Evolutionary conservation across 805 yeast genomes (phyloP).

Genomic region (Teunomyces stri): DNA sequence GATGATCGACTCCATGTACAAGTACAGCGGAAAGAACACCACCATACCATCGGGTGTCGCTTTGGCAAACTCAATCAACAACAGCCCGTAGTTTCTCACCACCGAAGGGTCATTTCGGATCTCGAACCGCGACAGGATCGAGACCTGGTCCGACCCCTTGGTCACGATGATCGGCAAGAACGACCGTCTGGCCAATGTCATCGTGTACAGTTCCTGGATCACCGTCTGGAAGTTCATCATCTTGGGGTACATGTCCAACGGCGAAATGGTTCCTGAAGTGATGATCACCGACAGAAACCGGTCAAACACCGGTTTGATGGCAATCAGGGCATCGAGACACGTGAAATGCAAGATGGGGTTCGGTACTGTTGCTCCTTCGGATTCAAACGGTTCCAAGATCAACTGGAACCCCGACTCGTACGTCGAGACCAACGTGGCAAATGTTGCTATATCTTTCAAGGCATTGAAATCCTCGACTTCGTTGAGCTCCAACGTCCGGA

Average conservation of each 20-base stretch:
- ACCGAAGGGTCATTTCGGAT: conserved; percentile 97
- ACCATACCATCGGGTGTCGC: conserved; percentile 98
- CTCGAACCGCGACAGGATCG: conserved; percentile 93
- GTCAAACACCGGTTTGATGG: conserved; percentile 95
- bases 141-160: conserved; percentile 97
- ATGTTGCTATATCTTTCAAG: conserved; percentile 90
- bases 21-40: conserved; percentile 94
- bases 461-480: conserved; percentile 93
- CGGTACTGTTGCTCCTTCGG: conserved; percentile 91
- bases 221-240: conserved; percentile 94
- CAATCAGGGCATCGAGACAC: conserved; percentile 96
- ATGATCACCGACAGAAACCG: conserved; percentile 88
- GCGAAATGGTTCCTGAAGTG: conserved; percentile 97
- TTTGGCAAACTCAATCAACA: conserved; percentile 87
- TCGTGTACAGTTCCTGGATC: conserved; percentile 89
- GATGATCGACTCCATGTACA: conserved; percentile 96
- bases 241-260: conserved; percentile 97
- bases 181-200: conserved; percentile 90
- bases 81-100: conserved; percentile 92
- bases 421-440: conserved; percentile 93
- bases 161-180: conserved; percentile 95
- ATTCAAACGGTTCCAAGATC: conserved; percentile 93
- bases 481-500: conserved; percentile 80
- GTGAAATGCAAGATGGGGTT: conserved; percentile 92
- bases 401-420: conserved; percentile 91